Evolutionary conservation across 2,329 filamentous ascomycete species (phyloP).

Genomic region (Penicillium corylophilum): DNA sequence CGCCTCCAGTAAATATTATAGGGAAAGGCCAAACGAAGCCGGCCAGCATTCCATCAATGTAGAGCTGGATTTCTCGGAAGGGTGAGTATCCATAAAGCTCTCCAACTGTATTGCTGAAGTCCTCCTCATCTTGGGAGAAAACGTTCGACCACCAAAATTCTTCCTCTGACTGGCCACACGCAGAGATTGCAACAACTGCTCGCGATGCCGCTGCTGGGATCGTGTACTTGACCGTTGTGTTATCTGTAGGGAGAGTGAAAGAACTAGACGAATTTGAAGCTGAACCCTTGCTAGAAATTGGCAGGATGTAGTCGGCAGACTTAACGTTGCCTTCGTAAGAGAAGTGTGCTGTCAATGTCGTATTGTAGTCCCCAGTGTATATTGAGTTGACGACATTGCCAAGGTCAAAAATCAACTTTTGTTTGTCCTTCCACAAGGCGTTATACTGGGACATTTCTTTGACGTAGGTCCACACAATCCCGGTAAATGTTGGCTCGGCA

Average conservation of each 20-base stretch:
- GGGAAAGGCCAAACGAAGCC: constrained; percentile 81
- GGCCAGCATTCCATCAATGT: constrained; percentile 70
- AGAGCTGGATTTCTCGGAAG: constrained; percentile 74
- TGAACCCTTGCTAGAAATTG: constrained; percentile 47
- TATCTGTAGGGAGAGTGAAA: constrained; percentile 65
- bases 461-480: constrained; percentile 72
- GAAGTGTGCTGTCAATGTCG: constrained; percentile 71
- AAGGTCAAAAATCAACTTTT: constrained; percentile 78
- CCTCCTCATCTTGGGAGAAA: constrained; percentile 58
- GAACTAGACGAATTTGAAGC: constrained; percentile 57
- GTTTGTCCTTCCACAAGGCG: constrained; percentile 65
- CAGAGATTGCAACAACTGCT: constrained; percentile 73
- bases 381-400: constrained; percentile 68
- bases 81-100: constrained; percentile 66
- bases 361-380: constrained; percentile 73
- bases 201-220: constrained; percentile 67
- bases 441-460: constrained; percentile 77
- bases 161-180: constrained; percentile 72
- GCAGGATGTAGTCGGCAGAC: constrained; percentile 65
- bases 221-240: constrained; percentile 58
- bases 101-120: constrained; percentile 59
- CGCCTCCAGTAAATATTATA: constrained; percentile 76
- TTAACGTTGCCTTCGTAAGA: constrained; percentile 50
- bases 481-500: constrained; percentile 69
- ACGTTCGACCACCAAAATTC: constrained; percentile 88